Conservation (phyloP, 257 asterid species). For the Capsicum pubescens region DNA sequence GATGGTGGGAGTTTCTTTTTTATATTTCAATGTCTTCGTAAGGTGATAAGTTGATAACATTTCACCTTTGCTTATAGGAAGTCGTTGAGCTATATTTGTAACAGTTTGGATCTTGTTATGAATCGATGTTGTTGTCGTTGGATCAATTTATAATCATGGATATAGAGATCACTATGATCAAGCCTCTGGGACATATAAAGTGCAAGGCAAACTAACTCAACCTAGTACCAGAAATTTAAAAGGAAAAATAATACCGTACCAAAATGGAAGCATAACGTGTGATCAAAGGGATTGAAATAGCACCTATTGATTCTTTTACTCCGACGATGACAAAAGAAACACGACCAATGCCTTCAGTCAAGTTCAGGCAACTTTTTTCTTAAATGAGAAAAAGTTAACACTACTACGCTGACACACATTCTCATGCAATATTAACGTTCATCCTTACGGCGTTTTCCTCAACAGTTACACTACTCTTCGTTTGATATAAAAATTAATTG, state of each 20-base stretch:
- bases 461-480: background rate
- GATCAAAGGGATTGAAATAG: background rate
- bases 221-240: background rate
- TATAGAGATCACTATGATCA: background rate
- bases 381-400: too few relatives aligned
- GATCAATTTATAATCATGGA: background rate
- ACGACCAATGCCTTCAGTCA: background rate
- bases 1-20: conserved; percentile 3
- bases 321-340: background rate
- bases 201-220: background rate
- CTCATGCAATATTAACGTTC: background rate
- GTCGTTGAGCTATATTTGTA: background rate
- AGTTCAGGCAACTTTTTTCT: background rate
- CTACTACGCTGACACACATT: too few relatives aligned
- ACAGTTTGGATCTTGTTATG: background rate
- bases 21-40: background rate
- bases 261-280: background rate
- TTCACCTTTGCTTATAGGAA: background rate
- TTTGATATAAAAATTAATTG: too few relatives aligned
- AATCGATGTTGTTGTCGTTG: background rate
- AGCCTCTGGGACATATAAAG: background rate
- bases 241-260: background rate
- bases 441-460: background rate
- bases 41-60: background rate
- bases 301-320: background rate